Base-by-base conservation (phyloP, 768 basidiomycete genomes). In the Dacryopinax primogenitus region DNA sequence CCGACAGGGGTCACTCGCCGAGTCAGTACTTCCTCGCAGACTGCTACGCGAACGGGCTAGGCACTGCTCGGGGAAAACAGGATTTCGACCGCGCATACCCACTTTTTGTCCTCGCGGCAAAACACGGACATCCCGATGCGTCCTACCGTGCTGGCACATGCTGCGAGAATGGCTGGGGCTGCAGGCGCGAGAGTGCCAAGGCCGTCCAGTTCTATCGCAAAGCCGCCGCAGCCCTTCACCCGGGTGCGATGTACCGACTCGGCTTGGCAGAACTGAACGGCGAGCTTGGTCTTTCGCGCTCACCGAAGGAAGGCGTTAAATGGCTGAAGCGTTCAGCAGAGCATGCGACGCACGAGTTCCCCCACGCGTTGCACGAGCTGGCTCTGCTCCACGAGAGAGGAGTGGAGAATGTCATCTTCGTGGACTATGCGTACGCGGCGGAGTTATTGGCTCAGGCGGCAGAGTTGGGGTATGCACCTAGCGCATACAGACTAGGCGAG, bases 131-230 rank as follows among this genome's bases (percentile, higher is more conserved):
- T 73, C 87, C 92, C 1, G 94, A 97, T 71, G 94, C 92, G 16
- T 84, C 91, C 3, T 99, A 93, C 76, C 88, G 95, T 33, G 89
- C 94, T 0, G 96, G 93, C 33, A 94, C 94, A 1, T 99, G 96
- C 73, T 96, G 92, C 76, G 96, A 99, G 81, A 94, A 97, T 71
- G 96, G 94, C 32, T 98, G 95, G 96, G 96, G 96, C 4, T 95
- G 92, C 74, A 80, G 95, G 62, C 83, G 92, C 15, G 96, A 98
- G 75, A 86, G 84, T 18, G 86, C 86, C 45, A 97, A 97, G 72
- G 92, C 95, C 0, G 76, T 97, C 35, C 86, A 88, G 65, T 96
- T 93, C 78, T 98, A 87, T 78, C 85, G 89, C 66, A 98, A 96
- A 76, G 92, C 94, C 6, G 91, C 87, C 0, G 92, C 93, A 0